Evolutionary conservation across 345 rosid genomes (phyloP).

Genomic region (Jatropha curcas): DNA sequence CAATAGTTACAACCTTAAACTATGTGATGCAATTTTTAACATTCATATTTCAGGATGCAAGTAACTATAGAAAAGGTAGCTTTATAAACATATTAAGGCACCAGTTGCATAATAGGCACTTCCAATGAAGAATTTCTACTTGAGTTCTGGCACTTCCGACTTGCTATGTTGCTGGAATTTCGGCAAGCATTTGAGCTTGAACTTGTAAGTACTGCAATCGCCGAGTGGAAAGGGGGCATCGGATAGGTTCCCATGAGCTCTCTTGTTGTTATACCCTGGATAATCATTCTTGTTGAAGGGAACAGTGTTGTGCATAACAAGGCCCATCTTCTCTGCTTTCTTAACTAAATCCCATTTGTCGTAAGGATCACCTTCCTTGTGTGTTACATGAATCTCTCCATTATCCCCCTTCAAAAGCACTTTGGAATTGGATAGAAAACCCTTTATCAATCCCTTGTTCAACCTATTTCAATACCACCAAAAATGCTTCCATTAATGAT

Average conservation of each 20-base stretch:
- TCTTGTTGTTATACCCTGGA: constrained; percentile 36
- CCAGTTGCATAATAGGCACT: not conserved
- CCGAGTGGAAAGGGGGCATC: constrained; percentile 29
- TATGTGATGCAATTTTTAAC: no score
- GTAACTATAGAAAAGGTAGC: no score
- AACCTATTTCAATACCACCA: constrained; percentile 23
- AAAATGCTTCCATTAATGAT: constrained; percentile 10
- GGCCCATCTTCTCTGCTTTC: constrained; percentile 35
- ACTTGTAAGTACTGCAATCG: constrained; percentile 34
- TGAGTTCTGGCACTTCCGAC: not conserved
- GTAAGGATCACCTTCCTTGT: constrained; percentile 39
- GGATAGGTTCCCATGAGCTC: constrained; percentile 30
- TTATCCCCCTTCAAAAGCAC: constrained; percentile 22
- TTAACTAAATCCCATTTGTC: constrained; percentile 36
- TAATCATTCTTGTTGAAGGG: constrained; percentile 29
- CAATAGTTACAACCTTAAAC: no score
- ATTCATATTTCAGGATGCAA: no score
- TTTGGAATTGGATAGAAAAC: constrained; percentile 31
- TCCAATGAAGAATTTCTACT: not conserved
- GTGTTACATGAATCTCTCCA: constrained; percentile 40
- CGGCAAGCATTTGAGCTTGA: constrained; percentile 20
- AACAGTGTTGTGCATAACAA: constrained; percentile 17
- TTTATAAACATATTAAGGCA: not conserved
- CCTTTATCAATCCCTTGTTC: constrained; percentile 39
- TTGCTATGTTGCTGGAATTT: not conserved